These are phyloP conservation scores for Taxillus chinensis DNA, from an alignment of 164 flowering plant species.

Conservation along the genomic window DNA sequence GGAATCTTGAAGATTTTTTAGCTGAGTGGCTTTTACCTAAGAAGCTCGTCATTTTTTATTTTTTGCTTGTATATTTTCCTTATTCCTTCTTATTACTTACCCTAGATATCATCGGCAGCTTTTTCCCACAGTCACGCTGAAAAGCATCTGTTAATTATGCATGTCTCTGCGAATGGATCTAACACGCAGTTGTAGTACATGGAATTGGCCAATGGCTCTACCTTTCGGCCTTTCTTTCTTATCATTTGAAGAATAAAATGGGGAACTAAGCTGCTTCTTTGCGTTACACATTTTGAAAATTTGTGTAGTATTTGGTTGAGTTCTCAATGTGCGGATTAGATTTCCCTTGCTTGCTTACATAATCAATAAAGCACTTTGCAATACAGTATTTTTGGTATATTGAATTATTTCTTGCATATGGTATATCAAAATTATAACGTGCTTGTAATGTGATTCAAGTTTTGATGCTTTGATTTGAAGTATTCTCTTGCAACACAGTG, in stretches of 20 bases:
- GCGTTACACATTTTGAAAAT: not conserved
- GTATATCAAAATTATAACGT: too few relatives aligned
- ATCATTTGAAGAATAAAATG: constrained; percentile 16
- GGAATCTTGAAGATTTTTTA: constrained; percentile 24
- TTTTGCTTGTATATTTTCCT: constrained; percentile 13
- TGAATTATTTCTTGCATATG: too few relatives aligned
- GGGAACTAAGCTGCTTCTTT: constrained; percentile 9
- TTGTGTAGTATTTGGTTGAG: too few relatives aligned
- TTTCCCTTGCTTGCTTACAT: too few relatives aligned
- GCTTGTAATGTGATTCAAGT: too few relatives aligned
- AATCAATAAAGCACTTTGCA: too few relatives aligned
- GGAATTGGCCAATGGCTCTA: not conserved
- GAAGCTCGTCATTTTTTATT: not conserved
- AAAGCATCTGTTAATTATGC: constrained; percentile 15
- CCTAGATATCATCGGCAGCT: constrained; percentile 4
- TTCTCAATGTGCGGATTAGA: too few relatives aligned
- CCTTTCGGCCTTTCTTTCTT: not conserved
- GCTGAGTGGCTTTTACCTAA: not conserved
- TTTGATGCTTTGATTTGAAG: too few relatives aligned
- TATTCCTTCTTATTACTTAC: not conserved
- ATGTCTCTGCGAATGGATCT: constrained; percentile 7
- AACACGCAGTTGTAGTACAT: not conserved
- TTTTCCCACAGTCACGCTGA: constrained; percentile 4
- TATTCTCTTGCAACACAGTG: too few relatives aligned
- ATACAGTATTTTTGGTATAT: too few relatives aligned